phyloP scores from a whole-genome alignment of 202 grass and related monocot species.

The Panicum hallii region DNA sequence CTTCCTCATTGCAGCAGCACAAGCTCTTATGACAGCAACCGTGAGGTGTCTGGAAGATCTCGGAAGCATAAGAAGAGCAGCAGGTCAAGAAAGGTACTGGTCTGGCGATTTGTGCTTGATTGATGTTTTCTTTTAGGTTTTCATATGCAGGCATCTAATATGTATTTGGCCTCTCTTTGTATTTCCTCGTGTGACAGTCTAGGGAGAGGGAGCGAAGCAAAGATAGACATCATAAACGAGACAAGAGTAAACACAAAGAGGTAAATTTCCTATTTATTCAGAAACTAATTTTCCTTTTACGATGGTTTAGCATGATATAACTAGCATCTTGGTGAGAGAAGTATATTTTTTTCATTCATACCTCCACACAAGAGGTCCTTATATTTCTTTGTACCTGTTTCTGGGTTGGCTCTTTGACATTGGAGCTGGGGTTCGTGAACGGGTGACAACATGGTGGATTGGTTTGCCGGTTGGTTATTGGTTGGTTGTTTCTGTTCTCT shows the following conservation, averaged over 20 bases:
- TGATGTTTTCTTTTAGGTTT: constrained; percentile 25
- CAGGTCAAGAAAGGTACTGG: constrained; percentile 55
- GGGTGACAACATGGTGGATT: constrained; percentile 77
- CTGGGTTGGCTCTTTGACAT: constrained; percentile 98
- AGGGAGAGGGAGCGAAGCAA: constrained; percentile 63
- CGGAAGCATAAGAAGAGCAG: constrained; percentile 63
- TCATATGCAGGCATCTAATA: background rate
- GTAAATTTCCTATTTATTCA: constrained; percentile 53
- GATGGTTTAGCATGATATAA: background rate
- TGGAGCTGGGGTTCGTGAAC: constrained; percentile 94
- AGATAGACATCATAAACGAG: constrained; percentile 60
- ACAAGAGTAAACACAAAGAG: constrained; percentile 59
- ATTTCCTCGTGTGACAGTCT: constrained; percentile 41
- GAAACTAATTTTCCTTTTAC: constrained; percentile 12
- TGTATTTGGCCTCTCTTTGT: constrained; percentile 1
- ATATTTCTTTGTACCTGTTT: constrained; percentile 89
- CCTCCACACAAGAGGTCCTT: constrained; percentile 56
- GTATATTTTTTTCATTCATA: constrained; percentile 19
- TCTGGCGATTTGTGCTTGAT: background rate
- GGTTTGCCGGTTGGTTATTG: constrained; percentile 65
- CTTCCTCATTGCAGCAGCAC: constrained; percentile 50
- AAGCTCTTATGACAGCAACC: constrained; percentile 59
- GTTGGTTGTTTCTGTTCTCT: constrained; percentile 63
- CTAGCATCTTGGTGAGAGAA: constrained; percentile 16
- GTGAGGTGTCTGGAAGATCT: constrained; percentile 55